Base-by-base conservation (phyloP, 225 moss, liverwort and hornwort species). In the Lunularia cruciata region DNA sequence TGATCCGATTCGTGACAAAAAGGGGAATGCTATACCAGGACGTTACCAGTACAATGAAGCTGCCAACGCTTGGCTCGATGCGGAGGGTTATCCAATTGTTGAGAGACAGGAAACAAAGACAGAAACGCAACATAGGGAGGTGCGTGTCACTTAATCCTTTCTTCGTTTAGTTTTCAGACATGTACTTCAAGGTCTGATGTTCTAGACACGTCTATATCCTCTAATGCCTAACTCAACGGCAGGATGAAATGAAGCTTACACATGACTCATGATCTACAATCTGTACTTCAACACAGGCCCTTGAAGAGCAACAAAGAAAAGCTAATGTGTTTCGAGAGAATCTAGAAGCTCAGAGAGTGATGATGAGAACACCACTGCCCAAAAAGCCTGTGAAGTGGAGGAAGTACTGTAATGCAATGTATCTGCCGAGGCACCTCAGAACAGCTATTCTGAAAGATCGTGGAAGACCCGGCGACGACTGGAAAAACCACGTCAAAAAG, bases 381-480 rank as follows among this genome's bases (percentile, higher is more conserved):
- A 77, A 71, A 55, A 82, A 82, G 72, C 60, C 46, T 23, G 74
- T 77, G 59, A 6, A 47, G 36, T 77, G 81, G 81, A 74, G 61
- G 37, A 82, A 77, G 55, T 77, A 77, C 31, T 77, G 74, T 19
- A 30, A 31, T 39, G 74, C 60, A 0, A 83, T 69, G 75, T 72
- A 83, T 32, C 43, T 78, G 42, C 78, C 82, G 19, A 68, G 78
- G 40, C 54, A 49, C 32, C 65, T 83, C 20, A 78, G 56, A 53
- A 75, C 82, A 11, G 78, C 59, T 16, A 40, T 68, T 9, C 64
- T 74, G 30, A 83, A 68, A 75, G 75, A 75, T 30, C 36, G 72
- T 66, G 82, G 82, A 45, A 59, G 6, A 30, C 75, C 78, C 22
- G 82, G 82, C 40, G 65, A 75, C 55, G 78, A 83, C 33, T 83